A percentile compares a stretch with the other conserved stretches of the same genome.
These are phyloP conservation scores for Asparagopsis taxiformis DNA, from an alignment of 31 red algal genomes.

Conservation along the genomic window DNA sequence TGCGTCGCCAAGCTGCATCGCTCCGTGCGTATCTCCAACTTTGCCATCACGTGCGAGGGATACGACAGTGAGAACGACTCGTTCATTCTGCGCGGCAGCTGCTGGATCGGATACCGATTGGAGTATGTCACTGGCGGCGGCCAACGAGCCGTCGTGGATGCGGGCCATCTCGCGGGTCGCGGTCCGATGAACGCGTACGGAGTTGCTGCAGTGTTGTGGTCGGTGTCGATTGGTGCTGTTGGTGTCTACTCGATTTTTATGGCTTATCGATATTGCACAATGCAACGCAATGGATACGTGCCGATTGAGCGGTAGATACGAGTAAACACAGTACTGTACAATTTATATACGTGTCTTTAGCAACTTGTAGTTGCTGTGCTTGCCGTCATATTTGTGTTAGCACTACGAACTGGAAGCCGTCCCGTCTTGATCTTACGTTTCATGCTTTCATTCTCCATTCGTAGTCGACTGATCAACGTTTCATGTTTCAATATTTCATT, in stretches of 20 bases:
- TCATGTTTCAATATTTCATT: constrained; percentile 2
- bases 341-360: neutral
- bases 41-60: constrained; percentile 37
- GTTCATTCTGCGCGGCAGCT: constrained; percentile 28
- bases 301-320: too few relatives aligned
- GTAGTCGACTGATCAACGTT: constrained; percentile 16
- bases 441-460: constrained; percentile 44
- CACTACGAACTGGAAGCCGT: constrained; percentile 30
- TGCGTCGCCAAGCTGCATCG: constrained; percentile 21
- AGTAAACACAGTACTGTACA: constrained; percentile 13
- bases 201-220: too few relatives aligned
- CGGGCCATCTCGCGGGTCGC: too few relatives aligned
- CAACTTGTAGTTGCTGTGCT: constrained; percentile 7
- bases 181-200: too few relatives aligned
- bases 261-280: too few relatives aligned
- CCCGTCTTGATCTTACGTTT: constrained; percentile 24
- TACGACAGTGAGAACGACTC: constrained; percentile 17
- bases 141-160: too few relatives aligned
- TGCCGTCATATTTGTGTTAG: constrained; percentile 27
- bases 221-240: too few relatives aligned
- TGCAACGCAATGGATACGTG: too few relatives aligned
- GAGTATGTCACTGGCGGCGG: too few relatives aligned
- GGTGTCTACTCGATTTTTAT: too few relatives aligned
- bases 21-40: neutral
- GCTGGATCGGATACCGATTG: constrained; percentile 38